Evolutionary conservation across 805 yeast species (phyloP), one percentile per base, ranked within the genome.

Genomic region (Pichia nanzhaoensis): DNA sequence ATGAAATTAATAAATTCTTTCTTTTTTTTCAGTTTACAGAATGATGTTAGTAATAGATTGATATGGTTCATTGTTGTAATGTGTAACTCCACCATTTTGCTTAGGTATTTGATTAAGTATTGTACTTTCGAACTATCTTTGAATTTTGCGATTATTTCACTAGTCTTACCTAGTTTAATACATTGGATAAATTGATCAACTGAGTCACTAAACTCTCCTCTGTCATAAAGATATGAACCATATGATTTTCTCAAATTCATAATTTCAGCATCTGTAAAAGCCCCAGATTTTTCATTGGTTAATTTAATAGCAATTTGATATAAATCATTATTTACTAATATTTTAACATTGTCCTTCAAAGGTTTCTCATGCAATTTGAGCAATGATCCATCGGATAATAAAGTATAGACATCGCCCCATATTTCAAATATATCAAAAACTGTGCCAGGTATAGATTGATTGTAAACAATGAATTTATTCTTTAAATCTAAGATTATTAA

Each of bases 31-130:
- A 87, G 64, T 56, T 89, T 88, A 49, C 95, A 85, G 55, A 83
- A 80, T 41, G 91, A 80, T 49, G 91, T 83, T 21, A 90, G 63
- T 34, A 90, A 67, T 21, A 91, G 63, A 0, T 96, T 89, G 5
- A 88, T 73, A 60, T 91, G 97, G 57, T 89, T 95, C 27, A 77
- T 71, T n/a, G 77, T 75, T 0, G 95, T 81, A 13, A 73, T 52
- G 2, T 74, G 71, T 36, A 70, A 61, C 7, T 71, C 71, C 44
- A 84, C 69, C 51, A 89, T 67, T 12, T 74, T 74, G 59, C 78
- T 79, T 30, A 89, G 65, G 51, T 83, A 89, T 35, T 68, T 67
- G 0, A 87, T 73, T 54, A 90, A 64, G 48, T 77, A 77, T 24
- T 69, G 66, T 1, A 87, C 84, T 46, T 83, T 82, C 6, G 85